Evolutionary conservation across 1,284 basidiomycete species (phyloP).

Genomic region (Moesziomyces aphidis): DNA sequence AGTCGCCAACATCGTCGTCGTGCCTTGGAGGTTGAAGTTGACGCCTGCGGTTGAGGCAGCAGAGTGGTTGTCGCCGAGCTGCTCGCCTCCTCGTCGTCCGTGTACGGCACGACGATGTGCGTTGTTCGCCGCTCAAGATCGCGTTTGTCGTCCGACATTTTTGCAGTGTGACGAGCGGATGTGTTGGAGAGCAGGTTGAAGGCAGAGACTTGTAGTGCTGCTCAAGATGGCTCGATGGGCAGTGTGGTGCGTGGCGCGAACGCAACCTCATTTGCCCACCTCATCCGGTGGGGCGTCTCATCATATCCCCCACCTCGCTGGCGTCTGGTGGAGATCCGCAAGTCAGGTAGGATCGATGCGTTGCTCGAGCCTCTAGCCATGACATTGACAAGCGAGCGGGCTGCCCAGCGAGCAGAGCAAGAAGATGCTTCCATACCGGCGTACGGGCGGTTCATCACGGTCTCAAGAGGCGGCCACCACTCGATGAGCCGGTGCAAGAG

Average conservation of each 20-base stretch:
- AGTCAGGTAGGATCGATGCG: no score
- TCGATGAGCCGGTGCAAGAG: no score
- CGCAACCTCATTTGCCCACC: neutral
- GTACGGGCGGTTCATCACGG: no score
- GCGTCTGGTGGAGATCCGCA: no score
- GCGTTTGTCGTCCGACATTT: slow-evolving; percentile 5
- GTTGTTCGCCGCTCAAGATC: neutral
- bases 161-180: neutral
- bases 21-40: neutral
- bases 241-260: no score
- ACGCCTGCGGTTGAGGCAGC: slow-evolving; percentile 2
- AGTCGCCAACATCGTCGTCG: slow-evolving; percentile 7
- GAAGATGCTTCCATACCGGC: no score
- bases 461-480: no score
- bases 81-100: slow-evolving; percentile 15
- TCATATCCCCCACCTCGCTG: neutral
- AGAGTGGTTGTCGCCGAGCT: slow-evolving; percentile 4
- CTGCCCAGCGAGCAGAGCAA: no score
- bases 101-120: slow-evolving; percentile 22
- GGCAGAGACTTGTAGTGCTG: neutral
- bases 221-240: neutral
- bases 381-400: no score
- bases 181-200: neutral
- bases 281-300: neutral
- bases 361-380: no score